Base-by-base conservation (phyloP, 768 basidiomycete genomes). In the Nidularia sp. region DNA sequence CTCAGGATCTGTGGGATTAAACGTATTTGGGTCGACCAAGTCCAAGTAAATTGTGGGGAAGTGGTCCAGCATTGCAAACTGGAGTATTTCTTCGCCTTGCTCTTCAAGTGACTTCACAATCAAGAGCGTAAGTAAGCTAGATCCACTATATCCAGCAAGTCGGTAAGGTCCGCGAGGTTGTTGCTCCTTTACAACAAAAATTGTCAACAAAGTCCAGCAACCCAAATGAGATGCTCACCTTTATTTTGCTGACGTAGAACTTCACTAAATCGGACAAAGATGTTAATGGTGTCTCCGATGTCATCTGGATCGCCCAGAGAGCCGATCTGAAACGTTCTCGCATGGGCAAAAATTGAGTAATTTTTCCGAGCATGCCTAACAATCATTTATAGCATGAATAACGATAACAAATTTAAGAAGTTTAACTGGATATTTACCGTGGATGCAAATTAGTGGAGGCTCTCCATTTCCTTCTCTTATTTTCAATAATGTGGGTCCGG, bases 221-320 rank as follows among this genome's bases (percentile, higher is more conserved):
- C 50, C 33, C 10, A 12, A 15, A 41, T 12, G 15, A 41, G 5
- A 41, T 2, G 2, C 39, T 2, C 10, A 45, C 44, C 44, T 45
- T 45, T 9, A 45, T 45, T 25, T 45, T 45, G 25, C 44, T 2
- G 25, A n/a, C 12, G 25, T 59, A 59, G 36, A 57, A 59, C 13
- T 34, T 32, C 4, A 53, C 56, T 25, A 44, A 44, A 13, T 15
- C 49, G 2, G 42, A 9, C 8, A 59, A 8, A 9, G 53, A 53
- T 10, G 47, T 45, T 5, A 51, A 25, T 22, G 56, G 58, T 3
- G 53, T 55, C 43, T 59, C 55, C 7, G 52, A 45, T 3, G 55
- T 59, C 32, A 58, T 45, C 34, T 58, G 57, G 18, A 56, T 47
- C 5, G 47, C 52, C 55, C 57, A 58, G 9, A 57, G 43, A n/a